Base-by-base conservation (phyloP, 2,329 filamentous ascomycete genomes). In the Epichloe coenophiala region DNA sequence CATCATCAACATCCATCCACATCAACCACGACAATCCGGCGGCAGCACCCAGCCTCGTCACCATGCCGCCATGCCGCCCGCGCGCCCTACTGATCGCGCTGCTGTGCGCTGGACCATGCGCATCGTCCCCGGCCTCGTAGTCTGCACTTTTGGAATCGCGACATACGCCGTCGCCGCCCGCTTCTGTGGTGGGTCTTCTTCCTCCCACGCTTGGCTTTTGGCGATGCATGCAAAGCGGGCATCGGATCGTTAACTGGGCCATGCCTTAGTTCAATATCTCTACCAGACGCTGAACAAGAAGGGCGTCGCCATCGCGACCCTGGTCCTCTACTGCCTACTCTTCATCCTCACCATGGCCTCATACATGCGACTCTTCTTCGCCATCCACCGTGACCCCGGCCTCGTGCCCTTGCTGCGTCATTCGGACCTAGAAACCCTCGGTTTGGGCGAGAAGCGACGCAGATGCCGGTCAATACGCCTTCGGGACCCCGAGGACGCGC, bases 241-340 rank as follows among this genome's bases (percentile, higher is more conserved):
- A 17, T 17, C 17, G 17, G 17, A 31, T 9, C 27, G 27, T 31
- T 31, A 31, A 31, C 8, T 31, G 27, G 8, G 27, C 8, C 3
- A 11, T 31, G 27, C 27, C 27, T 31, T 21, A 63, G 86, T 91
- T 57, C 71, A 85, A 58, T 90, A 88, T 62, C 76, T 95, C 44
- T 71, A 89, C 54, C 65, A 60, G 57, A 59, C 62, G 44, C 63
- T 60, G 64, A 66, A 61, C 67, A 76, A 70, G 61, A 53, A 69
- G 52, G 75, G 77, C 49, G 69, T 81, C 33, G 88, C 82, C 41
- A 76, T 84, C 52, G 80, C 78, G 12, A 77, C 95, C 51, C 71
- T 95, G 43, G 76, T 81, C 31, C 66, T 90, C 23, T 89, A 87
- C 67, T 85, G 84, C 60, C 48, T 90, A 49, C 72, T 94, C 49